Evolutionary conservation across 73 alveolate genomes (phyloP), one percentile per base, ranked within the genome.

Genomic region (Tetrahymena malaccensis): DNA sequence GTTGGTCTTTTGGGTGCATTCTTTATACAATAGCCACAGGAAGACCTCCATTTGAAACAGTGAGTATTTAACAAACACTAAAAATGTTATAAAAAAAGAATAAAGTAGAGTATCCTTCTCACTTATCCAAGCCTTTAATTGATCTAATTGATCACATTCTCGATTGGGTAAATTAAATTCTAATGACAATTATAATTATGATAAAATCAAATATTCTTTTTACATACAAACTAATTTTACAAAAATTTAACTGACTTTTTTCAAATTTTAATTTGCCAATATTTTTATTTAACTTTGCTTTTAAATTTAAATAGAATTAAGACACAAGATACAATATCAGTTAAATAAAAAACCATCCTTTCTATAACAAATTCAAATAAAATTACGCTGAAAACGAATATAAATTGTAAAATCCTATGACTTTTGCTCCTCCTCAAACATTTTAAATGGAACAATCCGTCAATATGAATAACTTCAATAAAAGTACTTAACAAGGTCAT

Each of bases 1-100:
- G 96, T 25, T 97, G 97, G 97, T 94, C 98, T 43, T 85, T 95
- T 57, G 98, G 98, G n/a, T 95, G 96, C 38, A 96, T 97, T 84
- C 93, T 97, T 95, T 97, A 97, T 85, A 84, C 70, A 16, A 43
- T 94, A 7, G 95, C 83, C 15, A 56, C 57, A 21, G 96, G 96
- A 10, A 56, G 94, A n/a, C 96, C 83, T 83, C 96, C 94, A 58
- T 93, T 93, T 84, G 89, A 70, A 70, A 70, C 89, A 70, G 89
- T 70, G 22, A 70, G 89, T 33, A 70, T 70, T 4, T 70, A 70
- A n/a, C 37, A 70, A 70, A 70, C 89, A 31, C 37, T 70, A 12
- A 70, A 31, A 70, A 70, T 70, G 89, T 22, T 70, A 22, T 31
- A 70, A 33, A 70, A 70, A 70, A 70, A 70, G 89, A 70, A 70